Evolutionary conservation across 192 early-diverging fungal species (phyloP), one percentile per base, ranked within the genome.

Genomic region (Phycomyces nitens): DNA sequence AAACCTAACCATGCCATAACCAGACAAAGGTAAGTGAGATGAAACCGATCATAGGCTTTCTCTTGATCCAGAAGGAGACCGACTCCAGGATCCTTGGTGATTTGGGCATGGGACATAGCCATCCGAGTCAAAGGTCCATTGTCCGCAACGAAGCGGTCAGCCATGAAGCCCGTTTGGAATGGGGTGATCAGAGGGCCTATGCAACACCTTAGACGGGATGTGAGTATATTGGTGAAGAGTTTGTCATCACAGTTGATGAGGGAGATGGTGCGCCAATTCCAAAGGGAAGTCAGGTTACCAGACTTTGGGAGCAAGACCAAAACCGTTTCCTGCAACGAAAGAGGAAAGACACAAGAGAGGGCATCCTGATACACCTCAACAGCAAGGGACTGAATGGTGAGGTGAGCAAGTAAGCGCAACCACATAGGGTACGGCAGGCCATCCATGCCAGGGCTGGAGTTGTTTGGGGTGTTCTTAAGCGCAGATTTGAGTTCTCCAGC

Each of bases 251-350:
- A n/a, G 39, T 65, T 71, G 3, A 65, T 64, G n/a, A 71, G 22
- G 1, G 69, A 60, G 9, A 71, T 3, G 2, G 62, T 58, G 0
- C 57, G 57, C 40, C 41, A 71, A 16, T 64, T 78, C 1, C 34
- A 21, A 10, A 77, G 56, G 0, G 44, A 16, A 3, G 24, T 9
- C 3, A 60, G 9, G 15, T 72, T 64, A 1, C 70, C 70, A 47
- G 69, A 70, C 53, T 72, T 77, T 18, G 29, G 54, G 0, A 72
- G 53, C 5, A 72, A 27, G 21, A 58, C 41, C 62, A 76, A 62
- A 14, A 40, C 23, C 1, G 74, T 71, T 22, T 22, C 14, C 20
- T 2, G 16, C 63, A 53, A 65, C 2, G 22, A 29, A 2, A 9
- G 7, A 23, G 53, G 63, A 15, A 65, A 44, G 15, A 21, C 63